phyloP scores from a whole-genome alignment of 352 stramenopile species.

The Globisporangium solare region DNA sequence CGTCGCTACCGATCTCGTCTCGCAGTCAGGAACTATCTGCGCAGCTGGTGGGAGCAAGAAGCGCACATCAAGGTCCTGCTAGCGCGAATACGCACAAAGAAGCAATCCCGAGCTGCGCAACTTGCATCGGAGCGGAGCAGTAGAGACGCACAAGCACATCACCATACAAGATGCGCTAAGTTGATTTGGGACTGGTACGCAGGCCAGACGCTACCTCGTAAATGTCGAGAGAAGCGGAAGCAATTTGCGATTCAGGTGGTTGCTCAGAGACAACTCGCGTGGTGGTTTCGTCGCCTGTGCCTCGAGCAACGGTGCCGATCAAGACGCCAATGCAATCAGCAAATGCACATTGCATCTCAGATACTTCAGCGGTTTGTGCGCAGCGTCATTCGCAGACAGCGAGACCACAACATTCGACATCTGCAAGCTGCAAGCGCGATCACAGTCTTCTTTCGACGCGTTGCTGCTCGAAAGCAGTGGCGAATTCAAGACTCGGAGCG shows the following conservation, averaged over 20 bases:
- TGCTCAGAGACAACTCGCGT: not conserved
- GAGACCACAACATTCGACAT: no score
- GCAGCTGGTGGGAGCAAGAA: slow-evolving; percentile 11
- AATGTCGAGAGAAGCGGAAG: not conserved
- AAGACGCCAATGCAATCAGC: not conserved
- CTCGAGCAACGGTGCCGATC: not conserved
- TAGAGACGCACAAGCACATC: not conserved
- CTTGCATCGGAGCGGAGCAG: not conserved
- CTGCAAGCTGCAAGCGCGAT: not conserved
- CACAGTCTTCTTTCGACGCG: not conserved
- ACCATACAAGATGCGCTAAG: not conserved
- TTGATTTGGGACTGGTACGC: slow-evolving; percentile 4
- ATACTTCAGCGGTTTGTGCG: not conserved
- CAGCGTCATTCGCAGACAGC: no score
- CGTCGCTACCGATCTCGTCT: slow-evolving; percentile 8
- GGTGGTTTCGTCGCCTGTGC: slow-evolving; percentile 1
- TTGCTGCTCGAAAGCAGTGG: not conserved
- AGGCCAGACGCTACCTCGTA: not conserved
- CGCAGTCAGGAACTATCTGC: slow-evolving; percentile 18
- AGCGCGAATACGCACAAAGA: not conserved
- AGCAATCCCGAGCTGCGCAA: not conserved
- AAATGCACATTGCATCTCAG: not conserved
- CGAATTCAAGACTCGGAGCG: not conserved
- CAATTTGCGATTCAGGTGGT: not conserved
- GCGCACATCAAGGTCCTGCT: slow-evolving; percentile 11